Evolutionary conservation across 345 rosid genomes (phyloP).

Genomic region (Eucalyptus dawsonii): DNA sequence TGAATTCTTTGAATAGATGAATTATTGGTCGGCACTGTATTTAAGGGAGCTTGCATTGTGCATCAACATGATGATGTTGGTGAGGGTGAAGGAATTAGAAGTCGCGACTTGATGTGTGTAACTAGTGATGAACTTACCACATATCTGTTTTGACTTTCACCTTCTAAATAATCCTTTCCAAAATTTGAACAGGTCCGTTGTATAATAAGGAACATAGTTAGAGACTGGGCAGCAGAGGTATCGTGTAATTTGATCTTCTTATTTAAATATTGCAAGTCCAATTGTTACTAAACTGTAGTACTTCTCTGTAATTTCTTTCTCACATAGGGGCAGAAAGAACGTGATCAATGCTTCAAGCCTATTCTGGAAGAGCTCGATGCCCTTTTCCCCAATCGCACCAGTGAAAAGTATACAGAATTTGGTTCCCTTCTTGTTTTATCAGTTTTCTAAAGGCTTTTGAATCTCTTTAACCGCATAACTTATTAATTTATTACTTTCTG

Average conservation of each 20-base stretch:
- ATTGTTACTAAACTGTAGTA: not conserved
- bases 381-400: slow-evolving; percentile 59
- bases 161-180: not conserved
- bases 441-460: not conserved
- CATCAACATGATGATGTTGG: not conserved
- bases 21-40: not conserved
- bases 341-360: slow-evolving; percentile 88
- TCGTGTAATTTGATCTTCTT: not conserved
- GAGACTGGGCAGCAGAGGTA: slow-evolving; percentile 99
- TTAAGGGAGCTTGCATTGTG: not conserved
- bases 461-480: not conserved
- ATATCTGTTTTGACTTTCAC: not conserved
- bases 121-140: not conserved
- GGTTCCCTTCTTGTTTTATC: not conserved
- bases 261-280: not conserved
- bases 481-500: not conserved
- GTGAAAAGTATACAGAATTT: slow-evolving; percentile 34
- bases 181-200: slow-evolving; percentile 67
- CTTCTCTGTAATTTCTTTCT: not conserved
- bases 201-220: slow-evolving; percentile 84
- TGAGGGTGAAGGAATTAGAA: not conserved
- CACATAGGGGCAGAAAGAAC: slow-evolving; percentile 71
- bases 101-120: not conserved
- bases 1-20: not conserved
- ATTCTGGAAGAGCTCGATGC: slow-evolving; percentile 85